Evolutionary conservation across 345 rosid genomes (phyloP).

Genomic region (Hypericum perforatum): DNA sequence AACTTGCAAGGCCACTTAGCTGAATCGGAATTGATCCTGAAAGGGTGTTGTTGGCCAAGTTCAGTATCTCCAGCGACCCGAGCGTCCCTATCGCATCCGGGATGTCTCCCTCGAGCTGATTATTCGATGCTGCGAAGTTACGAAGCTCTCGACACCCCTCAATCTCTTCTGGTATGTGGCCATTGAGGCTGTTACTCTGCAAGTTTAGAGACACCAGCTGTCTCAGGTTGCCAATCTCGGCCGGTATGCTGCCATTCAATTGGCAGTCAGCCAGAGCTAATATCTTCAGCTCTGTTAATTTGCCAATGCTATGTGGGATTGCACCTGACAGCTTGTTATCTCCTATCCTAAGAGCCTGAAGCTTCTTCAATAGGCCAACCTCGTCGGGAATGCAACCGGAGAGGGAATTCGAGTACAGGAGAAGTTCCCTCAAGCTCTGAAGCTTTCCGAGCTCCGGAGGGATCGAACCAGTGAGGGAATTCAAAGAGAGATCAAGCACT

Average conservation of each 20-base stretch:
- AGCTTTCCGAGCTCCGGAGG: constrained; percentile 63
- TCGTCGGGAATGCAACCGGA: constrained; percentile 61
- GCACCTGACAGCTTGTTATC: constrained; percentile 48
- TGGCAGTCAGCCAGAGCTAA: constrained; percentile 54
- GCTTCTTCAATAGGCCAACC: constrained; percentile 41
- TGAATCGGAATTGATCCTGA: constrained; percentile 55
- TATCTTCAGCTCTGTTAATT: constrained; percentile 47
- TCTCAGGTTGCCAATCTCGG: constrained; percentile 58
- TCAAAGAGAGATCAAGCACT: constrained; percentile 59
- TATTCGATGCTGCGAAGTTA: constrained; percentile 43
- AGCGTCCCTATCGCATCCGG: constrained; percentile 48
- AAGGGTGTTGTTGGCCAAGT: constrained; percentile 66
- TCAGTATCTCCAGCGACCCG: constrained; percentile 38
- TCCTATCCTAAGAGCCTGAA: constrained; percentile 61
- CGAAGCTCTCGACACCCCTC: constrained; percentile 36
- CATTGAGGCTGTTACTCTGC: constrained; percentile 50
- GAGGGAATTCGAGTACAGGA: constrained; percentile 54
- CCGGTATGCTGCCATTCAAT: constrained; percentile 62
- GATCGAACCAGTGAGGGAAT: constrained; percentile 44
- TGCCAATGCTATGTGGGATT: constrained; percentile 43
- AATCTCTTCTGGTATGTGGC: constrained; percentile 52
- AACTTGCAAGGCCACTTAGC: constrained; percentile 40
- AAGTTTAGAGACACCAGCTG: constrained; percentile 33
- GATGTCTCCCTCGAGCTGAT: constrained; percentile 58
- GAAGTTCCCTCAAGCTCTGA: constrained; percentile 43